Percentiles rank a stretch among this genome's conserved stretches.
Evolutionary conservation across 208 protist species (phyloP).

Genomic region (Tetramitus jugosus): DNA sequence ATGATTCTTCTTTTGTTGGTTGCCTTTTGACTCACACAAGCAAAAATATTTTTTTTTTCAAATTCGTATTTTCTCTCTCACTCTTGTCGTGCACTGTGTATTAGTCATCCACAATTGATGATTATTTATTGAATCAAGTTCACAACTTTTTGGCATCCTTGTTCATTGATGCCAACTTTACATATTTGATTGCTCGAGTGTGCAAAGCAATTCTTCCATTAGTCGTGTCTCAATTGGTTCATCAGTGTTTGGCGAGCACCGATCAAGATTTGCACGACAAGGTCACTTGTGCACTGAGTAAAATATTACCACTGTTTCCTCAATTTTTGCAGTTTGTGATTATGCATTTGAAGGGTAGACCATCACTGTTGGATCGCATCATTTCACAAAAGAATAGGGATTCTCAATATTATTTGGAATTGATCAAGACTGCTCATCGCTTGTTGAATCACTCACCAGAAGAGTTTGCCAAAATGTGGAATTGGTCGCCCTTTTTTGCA

Average conservation of each 20-base stretch:
- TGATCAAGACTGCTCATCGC: not conserved
- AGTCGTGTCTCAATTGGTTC: not conserved
- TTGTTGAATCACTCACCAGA: not conserved
- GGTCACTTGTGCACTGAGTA: not conserved
- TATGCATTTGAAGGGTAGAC: conserved; percentile 8
- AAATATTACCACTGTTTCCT: conserved; percentile 6
- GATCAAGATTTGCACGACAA: not conserved
- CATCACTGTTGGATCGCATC: not conserved
- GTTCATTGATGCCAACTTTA: conserved; percentile 2
- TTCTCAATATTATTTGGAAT: not conserved
- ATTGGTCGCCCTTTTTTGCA: conserved; percentile 36
- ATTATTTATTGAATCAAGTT: too few relatives aligned
- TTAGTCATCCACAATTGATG: too few relatives aligned
- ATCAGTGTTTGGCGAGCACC: not conserved
- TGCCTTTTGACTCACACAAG: too few relatives aligned
- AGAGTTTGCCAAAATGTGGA: conserved; percentile 28
- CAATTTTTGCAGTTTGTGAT: not conserved
- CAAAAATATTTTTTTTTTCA: too few relatives aligned
- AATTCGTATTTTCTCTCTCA: too few relatives aligned
- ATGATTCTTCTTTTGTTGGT: too few relatives aligned
- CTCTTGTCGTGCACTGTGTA: too few relatives aligned
- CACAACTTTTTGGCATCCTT: too few relatives aligned
- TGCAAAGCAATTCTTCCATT: conserved; percentile 6
- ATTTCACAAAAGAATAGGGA: not conserved
- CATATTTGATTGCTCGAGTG: not conserved